A percentile compares a stretch with the other conserved stretches of the same genome.
Conservation (phyloP, 305 asterid genomes). For the Plantago lanceolata region DNA sequence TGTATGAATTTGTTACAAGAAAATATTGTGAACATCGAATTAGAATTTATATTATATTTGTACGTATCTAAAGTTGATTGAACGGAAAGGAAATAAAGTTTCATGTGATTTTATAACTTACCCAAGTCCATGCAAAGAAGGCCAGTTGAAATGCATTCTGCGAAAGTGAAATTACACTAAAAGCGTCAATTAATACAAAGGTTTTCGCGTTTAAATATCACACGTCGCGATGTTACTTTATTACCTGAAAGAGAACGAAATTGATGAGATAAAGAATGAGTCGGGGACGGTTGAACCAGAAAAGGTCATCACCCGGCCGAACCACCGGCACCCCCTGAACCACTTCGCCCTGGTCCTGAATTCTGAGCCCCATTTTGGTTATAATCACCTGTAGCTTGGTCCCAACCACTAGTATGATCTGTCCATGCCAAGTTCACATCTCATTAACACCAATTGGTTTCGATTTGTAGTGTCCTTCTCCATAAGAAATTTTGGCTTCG, state of each 20-base stretch:
- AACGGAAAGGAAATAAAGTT: too few relatives aligned
- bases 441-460: not conserved
- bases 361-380: conserved; percentile 77
- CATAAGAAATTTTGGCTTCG: too few relatives aligned
- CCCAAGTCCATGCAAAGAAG: conserved; percentile 89
- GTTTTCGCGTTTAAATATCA: too few relatives aligned
- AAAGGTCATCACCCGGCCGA: conserved; percentile 66
- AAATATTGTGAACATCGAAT: too few relatives aligned
- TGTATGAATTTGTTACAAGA: too few relatives aligned
- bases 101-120: conserved; percentile 26
- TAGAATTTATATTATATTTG: too few relatives aligned
- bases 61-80: too few relatives aligned
- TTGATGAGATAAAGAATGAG: conserved; percentile 69
- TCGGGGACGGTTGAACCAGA: conserved; percentile 80
- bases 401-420: conserved; percentile 73
- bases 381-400: conserved; percentile 85
- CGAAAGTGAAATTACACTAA: conserved; percentile 11
- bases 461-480: not conserved
- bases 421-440: conserved; percentile 12
- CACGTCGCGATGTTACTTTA: not conserved
- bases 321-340: conserved; percentile 72
- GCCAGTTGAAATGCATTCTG: conserved; percentile 93
- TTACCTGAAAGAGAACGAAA: conserved; percentile 94
- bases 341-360: conserved; percentile 67
- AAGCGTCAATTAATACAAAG: not conserved